Percentiles rank a stretch among this genome's conserved stretches.
These are phyloP conservation scores for Tuber brumale DNA, from an alignment of 495 filamentous ascomycete genomes.

Conservation along the genomic window DNA sequence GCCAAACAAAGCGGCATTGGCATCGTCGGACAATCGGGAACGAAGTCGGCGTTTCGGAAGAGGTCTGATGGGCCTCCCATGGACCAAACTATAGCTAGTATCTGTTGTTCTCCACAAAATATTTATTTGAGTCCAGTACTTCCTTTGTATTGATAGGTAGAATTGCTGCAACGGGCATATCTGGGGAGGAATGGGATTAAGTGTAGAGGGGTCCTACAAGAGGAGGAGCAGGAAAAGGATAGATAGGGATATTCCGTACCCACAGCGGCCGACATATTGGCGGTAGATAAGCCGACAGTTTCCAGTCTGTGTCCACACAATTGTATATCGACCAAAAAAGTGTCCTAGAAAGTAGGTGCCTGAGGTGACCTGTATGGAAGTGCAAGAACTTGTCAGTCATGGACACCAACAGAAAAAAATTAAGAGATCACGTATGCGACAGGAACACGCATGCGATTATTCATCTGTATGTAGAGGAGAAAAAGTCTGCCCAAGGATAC, in stretches of 20 bases:
- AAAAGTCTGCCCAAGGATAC: not conserved
- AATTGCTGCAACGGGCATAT: slow-evolving; percentile 31
- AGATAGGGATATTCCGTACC: slow-evolving; percentile 39
- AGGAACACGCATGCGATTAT: not conserved
- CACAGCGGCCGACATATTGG: slow-evolving; percentile 42
- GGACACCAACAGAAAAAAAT: not conserved
- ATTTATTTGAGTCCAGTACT: slow-evolving; percentile 37
- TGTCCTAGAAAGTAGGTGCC: not conserved
- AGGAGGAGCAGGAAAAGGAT: slow-evolving; percentile 22
- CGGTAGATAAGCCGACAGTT: not conserved
- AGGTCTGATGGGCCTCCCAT: slow-evolving; percentile 71
- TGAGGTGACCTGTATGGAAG: not conserved
- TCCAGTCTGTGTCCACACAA: not conserved
- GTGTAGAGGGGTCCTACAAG: slow-evolving; percentile 25
- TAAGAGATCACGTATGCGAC: not conserved
- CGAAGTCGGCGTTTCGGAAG: slow-evolving; percentile 81
- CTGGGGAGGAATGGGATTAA: slow-evolving; percentile 29
- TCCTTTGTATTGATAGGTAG: slow-evolving; percentile 32
- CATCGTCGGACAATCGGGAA: slow-evolving; percentile 77
- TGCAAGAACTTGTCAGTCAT: not conserved
- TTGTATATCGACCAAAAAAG: not conserved
- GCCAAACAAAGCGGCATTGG: slow-evolving; percentile 74
- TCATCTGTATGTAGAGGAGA: not conserved
- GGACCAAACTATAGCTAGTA: slow-evolving; percentile 37
- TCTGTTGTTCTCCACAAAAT: slow-evolving; percentile 38